A percentile compares a stretch with the other conserved stretches of the same genome.
These are phyloP conservation scores for Blastomyces gilchristii DNA, from an alignment of 2,329 filamentous ascomycete genomes.

Conservation along the genomic window DNA sequence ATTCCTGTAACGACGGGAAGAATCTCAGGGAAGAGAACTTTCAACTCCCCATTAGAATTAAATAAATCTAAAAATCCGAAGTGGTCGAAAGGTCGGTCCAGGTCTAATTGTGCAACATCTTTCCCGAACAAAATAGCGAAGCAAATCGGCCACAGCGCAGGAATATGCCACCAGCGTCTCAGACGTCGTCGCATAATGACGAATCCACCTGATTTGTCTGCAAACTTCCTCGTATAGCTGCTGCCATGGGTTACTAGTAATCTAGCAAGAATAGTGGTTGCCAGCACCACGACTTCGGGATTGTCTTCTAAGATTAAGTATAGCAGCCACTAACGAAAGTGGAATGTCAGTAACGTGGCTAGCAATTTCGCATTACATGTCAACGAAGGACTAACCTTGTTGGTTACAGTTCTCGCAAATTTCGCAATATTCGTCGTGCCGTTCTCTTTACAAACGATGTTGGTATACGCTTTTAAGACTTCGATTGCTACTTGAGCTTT, in stretches of 20 bases:
- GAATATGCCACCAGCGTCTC: conserved; percentile 78
- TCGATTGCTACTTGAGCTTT: conserved; percentile 63
- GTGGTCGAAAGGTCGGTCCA: conserved; percentile 63
- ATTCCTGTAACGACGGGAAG: conserved; percentile 72
- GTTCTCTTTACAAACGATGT: conserved; percentile 63
- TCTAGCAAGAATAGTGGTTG: conserved; percentile 71
- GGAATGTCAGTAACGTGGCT: neutral
- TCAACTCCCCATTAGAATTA: conserved; percentile 45
- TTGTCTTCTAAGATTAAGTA: conserved; percentile 85
- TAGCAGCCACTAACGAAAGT: conserved; percentile 62
- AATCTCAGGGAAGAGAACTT: conserved; percentile 65
- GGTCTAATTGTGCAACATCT: conserved; percentile 64
- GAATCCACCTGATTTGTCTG: conserved; percentile 78
- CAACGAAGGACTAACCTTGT: conserved; percentile 56
- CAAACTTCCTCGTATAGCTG: conserved; percentile 75
- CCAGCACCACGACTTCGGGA: conserved; percentile 68
- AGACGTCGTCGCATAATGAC: conserved; percentile 71
- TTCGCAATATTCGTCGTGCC: conserved; percentile 63
- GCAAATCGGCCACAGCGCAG: conserved; percentile 75
- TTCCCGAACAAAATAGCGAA: conserved; percentile 81
- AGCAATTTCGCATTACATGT: neutral
- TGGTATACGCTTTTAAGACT: conserved; percentile 66
- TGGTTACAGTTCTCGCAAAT: conserved; percentile 89
- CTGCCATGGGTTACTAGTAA: conserved; percentile 74
- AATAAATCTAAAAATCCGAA: conserved; percentile 67